A percentile compares a stretch with the other conserved stretches of the same genome.
phyloP scores from a whole-genome alignment of 2,329 filamentous ascomycete genomes.

The Penicillium sp. region DNA sequence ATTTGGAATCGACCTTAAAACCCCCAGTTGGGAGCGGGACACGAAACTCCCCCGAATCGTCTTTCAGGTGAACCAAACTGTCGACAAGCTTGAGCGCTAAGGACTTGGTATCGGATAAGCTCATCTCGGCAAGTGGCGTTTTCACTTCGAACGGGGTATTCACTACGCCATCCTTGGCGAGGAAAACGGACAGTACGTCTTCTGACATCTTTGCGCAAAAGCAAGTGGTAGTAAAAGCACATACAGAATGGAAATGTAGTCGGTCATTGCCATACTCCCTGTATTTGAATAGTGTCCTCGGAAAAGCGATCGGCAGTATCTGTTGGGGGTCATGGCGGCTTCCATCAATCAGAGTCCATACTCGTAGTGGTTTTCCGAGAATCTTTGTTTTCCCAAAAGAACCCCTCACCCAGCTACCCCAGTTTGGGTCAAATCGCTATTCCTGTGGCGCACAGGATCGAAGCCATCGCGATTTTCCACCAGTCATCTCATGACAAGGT shows the following conservation, averaged over 20 bases:
- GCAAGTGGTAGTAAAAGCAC: background rate
- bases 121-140: constrained; percentile 12
- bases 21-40: constrained; percentile 2
- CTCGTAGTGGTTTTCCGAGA: background rate
- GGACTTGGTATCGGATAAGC: constrained; percentile 13
- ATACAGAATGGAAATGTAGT: background rate
- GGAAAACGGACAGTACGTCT: constrained; percentile 7
- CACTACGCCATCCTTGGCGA: constrained; percentile 7
- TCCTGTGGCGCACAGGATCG: constrained; percentile 1
- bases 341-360: constrained; percentile 7
- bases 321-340: background rate
- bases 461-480: constrained; percentile 2
- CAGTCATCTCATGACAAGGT: background rate
- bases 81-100: constrained; percentile 6
- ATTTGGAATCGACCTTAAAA: constrained; percentile 8
- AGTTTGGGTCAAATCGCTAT: background rate
- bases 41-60: constrained; percentile 5
- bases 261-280: background rate
- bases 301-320: background rate
- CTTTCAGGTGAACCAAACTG: constrained; percentile 5
- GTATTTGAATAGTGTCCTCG: constrained; percentile 1
- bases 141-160: constrained; percentile 10
- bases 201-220: background rate
- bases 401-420: constrained; percentile 3
- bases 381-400: background rate